phyloP scores from a whole-genome alignment of 73 alveolate genomes.

The Paramecium pentaurelia region DNA sequence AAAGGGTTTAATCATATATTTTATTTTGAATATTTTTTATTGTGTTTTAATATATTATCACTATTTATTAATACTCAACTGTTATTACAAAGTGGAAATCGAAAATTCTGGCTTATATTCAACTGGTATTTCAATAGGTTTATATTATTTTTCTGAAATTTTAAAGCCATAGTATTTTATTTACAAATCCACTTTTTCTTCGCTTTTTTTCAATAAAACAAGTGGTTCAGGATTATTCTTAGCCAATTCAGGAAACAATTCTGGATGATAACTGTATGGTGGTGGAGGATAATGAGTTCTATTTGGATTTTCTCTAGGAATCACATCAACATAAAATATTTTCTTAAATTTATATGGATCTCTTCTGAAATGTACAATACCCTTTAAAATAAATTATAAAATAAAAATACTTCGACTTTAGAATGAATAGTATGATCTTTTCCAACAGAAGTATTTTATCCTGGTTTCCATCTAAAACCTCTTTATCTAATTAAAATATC shows the following conservation, averaged over 20 bases:
- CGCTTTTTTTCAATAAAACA: neutral
- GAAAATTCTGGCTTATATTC: neutral
- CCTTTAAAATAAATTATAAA: neutral
- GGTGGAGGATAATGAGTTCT: slow-evolving; percentile 71
- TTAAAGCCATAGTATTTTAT: neutral
- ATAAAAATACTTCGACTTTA: slow-evolving; percentile 59
- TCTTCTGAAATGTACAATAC: slow-evolving; percentile 60
- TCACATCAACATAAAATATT: slow-evolving; percentile 64
- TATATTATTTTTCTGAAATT: neutral
- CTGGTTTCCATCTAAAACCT: slow-evolving; percentile 79
- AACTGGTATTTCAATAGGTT: neutral
- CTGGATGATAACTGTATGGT: slow-evolving; percentile 82
- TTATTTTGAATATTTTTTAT: neutral
- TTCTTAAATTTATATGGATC: slow-evolving; percentile 63
- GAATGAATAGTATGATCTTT: slow-evolving; percentile 81
- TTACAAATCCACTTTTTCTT: neutral
- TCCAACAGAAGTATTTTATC: slow-evolving; percentile 69
- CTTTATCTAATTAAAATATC: slow-evolving; percentile 71
- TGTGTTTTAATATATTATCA: neutral
- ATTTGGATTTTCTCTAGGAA: slow-evolving; percentile 70
- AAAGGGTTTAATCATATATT: slow-evolving; percentile 7
- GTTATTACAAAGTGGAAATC: neutral
- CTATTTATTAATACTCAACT: neutral
- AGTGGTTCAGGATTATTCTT: slow-evolving; percentile 67
- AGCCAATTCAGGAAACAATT: slow-evolving; percentile 78